Evolutionary conservation across 129 eudicot genomes (phyloP).

Genomic region (carrot (Daucus carota)): DH1_v3.0 NC_030386.2:30542501-30543000

Average conservation of each 20-base stretch:
- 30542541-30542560: slow-evolving; percentile 25
- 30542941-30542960: background rate
- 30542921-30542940: slow-evolving; percentile 10
- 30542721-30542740: slow-evolving; percentile 26
- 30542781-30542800: slow-evolving; percentile 66
- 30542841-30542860: slow-evolving; percentile 22
- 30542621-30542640: slow-evolving; percentile 46
- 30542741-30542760: slow-evolving; percentile 46
- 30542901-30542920: slow-evolving; percentile 13
- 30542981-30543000: background rate
- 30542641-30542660: slow-evolving; percentile 50
- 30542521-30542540: slow-evolving; percentile 26
- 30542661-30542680: slow-evolving; percentile 26
- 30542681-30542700: slow-evolving; percentile 21
- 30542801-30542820: slow-evolving; percentile 51
- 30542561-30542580: slow-evolving; percentile 20
- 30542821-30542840: slow-evolving; percentile 34
- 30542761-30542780: slow-evolving; percentile 41
- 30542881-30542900: slow-evolving; percentile 7
- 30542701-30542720: slow-evolving; percentile 32
- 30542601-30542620: background rate
- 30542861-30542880: slow-evolving; percentile 16
- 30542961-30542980: background rate
- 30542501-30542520: slow-evolving; percentile 38
- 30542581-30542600: slow-evolving; percentile 21